Conservation (phyloP, 345 rosid species). For the Passiflora organensis region DNA sequence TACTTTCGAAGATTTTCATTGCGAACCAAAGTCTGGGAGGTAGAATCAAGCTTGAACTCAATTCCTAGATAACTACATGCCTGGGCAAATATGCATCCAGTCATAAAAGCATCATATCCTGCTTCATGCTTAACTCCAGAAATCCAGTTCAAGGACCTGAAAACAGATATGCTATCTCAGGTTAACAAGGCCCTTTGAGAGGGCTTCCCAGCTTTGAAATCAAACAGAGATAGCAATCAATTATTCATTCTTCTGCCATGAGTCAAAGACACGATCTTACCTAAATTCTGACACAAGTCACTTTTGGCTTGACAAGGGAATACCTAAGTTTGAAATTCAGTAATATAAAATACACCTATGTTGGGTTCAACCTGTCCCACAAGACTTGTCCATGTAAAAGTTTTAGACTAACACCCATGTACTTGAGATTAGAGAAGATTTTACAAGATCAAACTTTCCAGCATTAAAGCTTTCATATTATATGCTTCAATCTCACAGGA, state of each 20-base stretch:
- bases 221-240: background rate
- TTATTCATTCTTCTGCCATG: too few species aligned
- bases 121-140: conserved; percentile 94
- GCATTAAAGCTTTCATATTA: too few species aligned
- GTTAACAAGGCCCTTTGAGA: background rate
- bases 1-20: conserved; percentile 55
- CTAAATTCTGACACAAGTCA: background rate
- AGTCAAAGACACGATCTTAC: background rate
- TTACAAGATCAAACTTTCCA: background rate
- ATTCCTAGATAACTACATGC: conserved; percentile 71
- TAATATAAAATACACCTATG: background rate
- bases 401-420: background rate
- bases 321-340: background rate
- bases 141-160: conserved; percentile 75
- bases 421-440: background rate
- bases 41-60: conserved; percentile 44
- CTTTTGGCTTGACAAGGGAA: background rate
- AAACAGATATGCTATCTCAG: conserved; percentile 5
- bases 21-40: conserved; percentile 37
- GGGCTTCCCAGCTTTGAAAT: background rate
- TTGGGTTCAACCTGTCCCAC: background rate
- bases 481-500: too few species aligned
- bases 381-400: background rate
- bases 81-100: conserved; percentile 89
- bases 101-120: conserved; percentile 99